phyloP scores from a whole-genome alignment of 2,329 filamentous ascomycete genomes.

The Trichoderma sp. region DNA sequence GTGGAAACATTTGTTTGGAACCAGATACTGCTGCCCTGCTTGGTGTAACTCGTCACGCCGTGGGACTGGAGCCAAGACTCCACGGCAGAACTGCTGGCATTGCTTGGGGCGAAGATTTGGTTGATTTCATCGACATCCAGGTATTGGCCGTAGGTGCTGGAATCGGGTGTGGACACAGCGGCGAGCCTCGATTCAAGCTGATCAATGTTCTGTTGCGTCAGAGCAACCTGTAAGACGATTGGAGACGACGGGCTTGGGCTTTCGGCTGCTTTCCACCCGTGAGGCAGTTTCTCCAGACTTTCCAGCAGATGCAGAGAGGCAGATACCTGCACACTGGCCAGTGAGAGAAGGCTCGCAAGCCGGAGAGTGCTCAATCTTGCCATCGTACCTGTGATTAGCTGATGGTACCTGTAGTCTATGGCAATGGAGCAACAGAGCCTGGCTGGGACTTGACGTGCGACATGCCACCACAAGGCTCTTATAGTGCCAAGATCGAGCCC shows the following conservation, averaged over 20 bases:
- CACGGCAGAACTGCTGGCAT: slow-evolving; percentile 2
- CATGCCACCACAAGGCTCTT: background rate
- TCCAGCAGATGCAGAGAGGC: slow-evolving; percentile 7
- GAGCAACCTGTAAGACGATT: slow-evolving; percentile 17
- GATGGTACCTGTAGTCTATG: background rate
- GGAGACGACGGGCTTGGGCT: slow-evolving; percentile 2
- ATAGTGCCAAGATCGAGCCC: background rate
- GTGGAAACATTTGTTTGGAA: slow-evolving; percentile 15
- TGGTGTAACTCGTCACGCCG: slow-evolving; percentile 5
- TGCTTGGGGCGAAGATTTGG: slow-evolving; percentile 4
- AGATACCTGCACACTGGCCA: background rate
- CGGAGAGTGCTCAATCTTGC: slow-evolving; percentile 3
- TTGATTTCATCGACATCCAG: slow-evolving; percentile 7
- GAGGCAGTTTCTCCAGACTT: slow-evolving; percentile 4
- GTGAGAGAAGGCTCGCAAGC: slow-evolving; percentile 8
- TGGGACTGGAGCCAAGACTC: slow-evolving; percentile 21
- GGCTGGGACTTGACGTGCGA: background rate
- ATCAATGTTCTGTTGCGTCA: slow-evolving; percentile 21
- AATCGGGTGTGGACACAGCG: slow-evolving; percentile 16
- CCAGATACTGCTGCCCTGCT: slow-evolving; percentile 6
- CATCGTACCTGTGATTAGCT: background rate
- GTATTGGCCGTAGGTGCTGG: slow-evolving; percentile 14
- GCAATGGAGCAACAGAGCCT: background rate
- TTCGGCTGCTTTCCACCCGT: slow-evolving; percentile 3
- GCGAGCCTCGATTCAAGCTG: slow-evolving; percentile 21